A percentile compares a stretch with the other conserved stretches of the same genome.
Evolutionary conservation across 2,329 filamentous ascomycete genomes (phyloP).

Genomic region (Plectosphaerella cucumerina): DNA sequence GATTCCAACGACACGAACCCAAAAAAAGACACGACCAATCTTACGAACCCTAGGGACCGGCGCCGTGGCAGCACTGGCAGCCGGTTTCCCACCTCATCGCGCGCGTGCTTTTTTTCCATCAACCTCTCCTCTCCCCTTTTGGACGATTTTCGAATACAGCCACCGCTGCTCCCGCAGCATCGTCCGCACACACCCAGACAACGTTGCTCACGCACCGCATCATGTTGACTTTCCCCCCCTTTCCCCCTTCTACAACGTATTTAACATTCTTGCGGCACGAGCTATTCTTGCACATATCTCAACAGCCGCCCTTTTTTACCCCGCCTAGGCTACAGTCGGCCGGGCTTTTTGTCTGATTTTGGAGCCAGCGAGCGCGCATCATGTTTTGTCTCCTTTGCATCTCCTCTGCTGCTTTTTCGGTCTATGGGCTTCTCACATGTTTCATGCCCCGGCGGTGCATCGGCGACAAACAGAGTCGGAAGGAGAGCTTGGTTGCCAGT

Average conservation of each 20-base stretch:
- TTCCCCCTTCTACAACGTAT: not conserved
- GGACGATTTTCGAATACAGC: conserved; percentile 16
- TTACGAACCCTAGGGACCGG: not conserved
- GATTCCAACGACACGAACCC: conserved; percentile 4
- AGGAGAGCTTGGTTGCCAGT: conserved; percentile 6
- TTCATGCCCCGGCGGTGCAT: conserved; percentile 6
- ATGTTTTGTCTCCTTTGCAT: conserved; percentile 10
- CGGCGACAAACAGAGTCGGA: conserved; percentile 6
- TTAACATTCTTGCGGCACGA: not conserved
- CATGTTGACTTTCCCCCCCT: conserved; percentile 14
- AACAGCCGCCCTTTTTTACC: conserved; percentile 19
- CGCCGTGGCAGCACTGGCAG: too few species aligned
- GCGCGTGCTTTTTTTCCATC: conserved; percentile 5
- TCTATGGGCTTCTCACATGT: not conserved
- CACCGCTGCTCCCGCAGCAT: conserved; percentile 25
- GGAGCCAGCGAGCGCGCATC: conserved; percentile 25
- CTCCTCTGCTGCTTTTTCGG: conserved; percentile 11
- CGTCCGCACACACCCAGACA: conserved; percentile 23
- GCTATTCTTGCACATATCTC: conserved; percentile 3
- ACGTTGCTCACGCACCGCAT: conserved; percentile 45
- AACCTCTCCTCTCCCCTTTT: conserved; percentile 8
- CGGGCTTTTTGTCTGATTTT: conserved; percentile 21
- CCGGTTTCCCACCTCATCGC: conserved; percentile 4
- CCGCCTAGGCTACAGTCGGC: too few species aligned
- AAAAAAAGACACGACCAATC: conserved; percentile 7